Conservation (phyloP, 2,329 filamentous ascomycete species). For the Aspergillus brasiliensis region DNA sequence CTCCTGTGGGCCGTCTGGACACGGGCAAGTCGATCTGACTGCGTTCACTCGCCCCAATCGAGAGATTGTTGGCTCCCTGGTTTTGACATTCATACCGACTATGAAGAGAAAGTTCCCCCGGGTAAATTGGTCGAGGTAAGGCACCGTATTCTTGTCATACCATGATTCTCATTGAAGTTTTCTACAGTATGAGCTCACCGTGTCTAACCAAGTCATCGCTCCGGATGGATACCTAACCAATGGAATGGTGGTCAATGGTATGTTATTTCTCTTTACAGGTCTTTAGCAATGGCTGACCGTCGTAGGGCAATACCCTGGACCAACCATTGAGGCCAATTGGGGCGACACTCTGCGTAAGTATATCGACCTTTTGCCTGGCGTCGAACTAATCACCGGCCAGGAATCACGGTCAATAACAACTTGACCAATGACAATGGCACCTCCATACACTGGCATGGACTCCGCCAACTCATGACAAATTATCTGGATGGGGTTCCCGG, state of each 20-base stretch:
- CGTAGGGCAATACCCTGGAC: slow-evolving; percentile 60
- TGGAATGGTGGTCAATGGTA: neutral
- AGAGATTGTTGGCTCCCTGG: neutral
- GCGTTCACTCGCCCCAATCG: neutral
- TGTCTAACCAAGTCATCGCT: neutral
- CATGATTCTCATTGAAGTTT: neutral
- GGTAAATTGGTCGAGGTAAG: neutral
- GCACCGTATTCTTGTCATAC: neutral
- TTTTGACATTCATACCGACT: neutral
- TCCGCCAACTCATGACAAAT: slow-evolving; percentile 34
- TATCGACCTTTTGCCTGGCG: neutral
- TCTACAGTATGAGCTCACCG: neutral
- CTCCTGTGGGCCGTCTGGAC: no score
- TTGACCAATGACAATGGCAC: slow-evolving; percentile 21
- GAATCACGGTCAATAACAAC: slow-evolving; percentile 45
- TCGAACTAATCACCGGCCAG: neutral
- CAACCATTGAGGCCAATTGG: slow-evolving; percentile 66
- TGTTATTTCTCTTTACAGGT: no score
- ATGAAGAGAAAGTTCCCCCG: neutral
- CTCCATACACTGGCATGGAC: slow-evolving; percentile 38
- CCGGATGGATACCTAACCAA: neutral
- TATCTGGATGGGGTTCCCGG: slow-evolving; percentile 33
- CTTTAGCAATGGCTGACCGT: no score
- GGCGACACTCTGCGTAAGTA: slow-evolving; percentile 53
- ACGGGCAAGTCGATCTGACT: no score